These are phyloP conservation scores for Rhizomucor pusillus DNA, from an alignment of 371 early-diverging fungal genomes.

Conservation along the genomic window DNA sequence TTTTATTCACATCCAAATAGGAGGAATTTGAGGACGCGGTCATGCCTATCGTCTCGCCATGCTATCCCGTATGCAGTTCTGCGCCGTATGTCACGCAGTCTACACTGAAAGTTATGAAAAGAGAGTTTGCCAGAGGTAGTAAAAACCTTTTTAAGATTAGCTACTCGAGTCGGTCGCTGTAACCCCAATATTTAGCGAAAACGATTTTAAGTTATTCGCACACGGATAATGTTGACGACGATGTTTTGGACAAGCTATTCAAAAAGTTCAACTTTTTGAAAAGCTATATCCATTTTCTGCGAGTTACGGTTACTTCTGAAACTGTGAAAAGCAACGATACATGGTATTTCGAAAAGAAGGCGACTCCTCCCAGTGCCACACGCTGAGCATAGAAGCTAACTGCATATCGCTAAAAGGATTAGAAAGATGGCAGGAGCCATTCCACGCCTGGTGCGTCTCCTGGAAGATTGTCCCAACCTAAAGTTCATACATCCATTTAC, in stretches of 20 bases:
- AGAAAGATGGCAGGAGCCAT: constrained; percentile 33
- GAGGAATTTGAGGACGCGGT: constrained; percentile 24
- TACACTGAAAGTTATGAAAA: constrained; percentile 22
- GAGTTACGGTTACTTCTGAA: constrained; percentile 20
- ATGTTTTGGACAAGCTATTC: constrained; percentile 23
- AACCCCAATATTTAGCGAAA: too few species aligned
- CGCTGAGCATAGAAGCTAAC: too few species aligned
- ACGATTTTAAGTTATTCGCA: too few species aligned
- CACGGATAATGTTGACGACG: not conserved
- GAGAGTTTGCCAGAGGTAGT: constrained; percentile 22
- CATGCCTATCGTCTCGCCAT: constrained; percentile 47
- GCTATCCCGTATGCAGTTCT: constrained; percentile 33
- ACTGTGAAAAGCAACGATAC: constrained; percentile 28
- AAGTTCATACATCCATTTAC: constrained; percentile 24
- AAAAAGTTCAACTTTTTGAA: constrained; percentile 20
- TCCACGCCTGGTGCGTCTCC: constrained; percentile 22
- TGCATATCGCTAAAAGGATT: constrained; percentile 16
- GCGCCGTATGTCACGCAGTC: constrained; percentile 37
- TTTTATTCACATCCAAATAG: too few species aligned
- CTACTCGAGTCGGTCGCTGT: too few species aligned
- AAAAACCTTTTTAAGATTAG: too few species aligned
- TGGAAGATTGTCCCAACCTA: constrained; percentile 18
- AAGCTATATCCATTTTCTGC: constrained; percentile 25
- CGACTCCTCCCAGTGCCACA: too few species aligned
- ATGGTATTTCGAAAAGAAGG: too few species aligned